These are phyloP conservation scores for Acanthamoeba sp. DNA, from an alignment of 208 protist genomes.

Conservation along the genomic window DNA sequence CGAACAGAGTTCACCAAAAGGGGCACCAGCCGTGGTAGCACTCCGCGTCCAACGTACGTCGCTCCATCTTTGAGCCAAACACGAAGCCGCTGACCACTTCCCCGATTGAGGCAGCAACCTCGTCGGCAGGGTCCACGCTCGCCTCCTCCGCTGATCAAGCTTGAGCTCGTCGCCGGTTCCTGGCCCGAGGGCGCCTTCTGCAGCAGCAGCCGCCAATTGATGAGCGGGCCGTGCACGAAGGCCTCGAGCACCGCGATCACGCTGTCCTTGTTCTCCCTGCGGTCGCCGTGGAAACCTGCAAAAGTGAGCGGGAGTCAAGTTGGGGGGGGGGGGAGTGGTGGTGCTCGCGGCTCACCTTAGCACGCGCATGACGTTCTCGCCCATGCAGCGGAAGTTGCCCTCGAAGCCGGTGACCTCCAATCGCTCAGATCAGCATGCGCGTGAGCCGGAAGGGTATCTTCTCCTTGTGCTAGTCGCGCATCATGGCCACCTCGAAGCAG, in stretches of 20 bases:
- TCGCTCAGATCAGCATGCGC: slow-evolving; percentile 98
- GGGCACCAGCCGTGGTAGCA: slow-evolving; percentile 98
- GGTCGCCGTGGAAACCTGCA: neutral
- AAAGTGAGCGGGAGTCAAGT: neutral
- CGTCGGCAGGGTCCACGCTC: neutral
- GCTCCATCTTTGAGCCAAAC: neutral
- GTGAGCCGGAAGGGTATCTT: slow-evolving; percentile 99
- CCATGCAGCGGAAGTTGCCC: slow-evolving; percentile 98
- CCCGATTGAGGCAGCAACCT: slow-evolving; percentile 95
- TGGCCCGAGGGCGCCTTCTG: slow-evolving; percentile 72
- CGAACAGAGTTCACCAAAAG: slow-evolving; percentile 77
- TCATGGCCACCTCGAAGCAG: slow-evolving; percentile 99
- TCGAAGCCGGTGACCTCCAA: slow-evolving; percentile 98
- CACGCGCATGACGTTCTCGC: slow-evolving; percentile 98
- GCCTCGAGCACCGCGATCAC: slow-evolving; percentile 99
- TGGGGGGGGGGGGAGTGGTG: no score
- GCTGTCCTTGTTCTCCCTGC: slow-evolving; percentile 96
- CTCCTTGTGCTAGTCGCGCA: slow-evolving; percentile 98
- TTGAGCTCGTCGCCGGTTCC: neutral
- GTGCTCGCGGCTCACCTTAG: slow-evolving; percentile 84
- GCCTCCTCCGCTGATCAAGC: neutral
- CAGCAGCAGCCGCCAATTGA: slow-evolving; percentile 98
- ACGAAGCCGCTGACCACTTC: slow-evolving; percentile 95
- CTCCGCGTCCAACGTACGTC: no score
- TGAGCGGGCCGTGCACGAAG: slow-evolving; percentile 99